phyloP scores from a whole-genome alignment of 1,139 yeast species.

The Yamadazyma pseudoaaseri region DNA sequence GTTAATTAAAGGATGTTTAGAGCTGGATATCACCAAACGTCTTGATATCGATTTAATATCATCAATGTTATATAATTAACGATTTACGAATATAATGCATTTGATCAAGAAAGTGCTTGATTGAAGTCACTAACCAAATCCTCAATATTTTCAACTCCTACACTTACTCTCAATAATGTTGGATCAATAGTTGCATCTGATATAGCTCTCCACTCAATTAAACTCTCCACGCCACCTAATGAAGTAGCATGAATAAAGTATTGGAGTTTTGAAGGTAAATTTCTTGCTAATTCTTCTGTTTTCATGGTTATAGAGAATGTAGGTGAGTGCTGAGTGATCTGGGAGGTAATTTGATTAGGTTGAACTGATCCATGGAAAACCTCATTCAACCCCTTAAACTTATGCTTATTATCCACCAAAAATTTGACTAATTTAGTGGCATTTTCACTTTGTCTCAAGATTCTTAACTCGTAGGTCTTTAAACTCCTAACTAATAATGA shows the following conservation, averaged over 20 bases:
- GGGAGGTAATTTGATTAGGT: slow-evolving; percentile 55
- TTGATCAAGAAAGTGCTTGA: slow-evolving; percentile 18
- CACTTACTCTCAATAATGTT: slow-evolving; percentile 65
- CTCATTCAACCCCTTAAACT: slow-evolving; percentile 48
- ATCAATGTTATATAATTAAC: slow-evolving; percentile 7
- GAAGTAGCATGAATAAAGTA: slow-evolving; percentile 89
- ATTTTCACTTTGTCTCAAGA: slow-evolving; percentile 60
- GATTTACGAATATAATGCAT: slow-evolving; percentile 2
- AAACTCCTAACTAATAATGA: slow-evolving; percentile 74
- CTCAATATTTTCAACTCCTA: slow-evolving; percentile 73
- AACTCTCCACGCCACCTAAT: slow-evolving; percentile 89
- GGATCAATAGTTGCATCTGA: slow-evolving; percentile 65
- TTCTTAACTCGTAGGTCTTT: slow-evolving; percentile 73
- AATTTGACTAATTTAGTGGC: slow-evolving; percentile 64
- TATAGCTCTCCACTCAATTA: slow-evolving; percentile 87
- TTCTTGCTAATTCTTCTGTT: slow-evolving; percentile 54
- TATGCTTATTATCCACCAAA: slow-evolving; percentile 46
- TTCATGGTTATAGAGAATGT: slow-evolving; percentile 66
- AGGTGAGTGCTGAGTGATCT: slow-evolving; percentile 67
- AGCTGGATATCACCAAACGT: slow-evolving; percentile 48
- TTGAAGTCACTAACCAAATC: slow-evolving; percentile 69
- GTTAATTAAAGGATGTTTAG: slow-evolving; percentile 56
- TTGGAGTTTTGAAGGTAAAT: slow-evolving; percentile 64
- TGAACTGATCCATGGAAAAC: slow-evolving; percentile 78
- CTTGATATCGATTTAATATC: slow-evolving; percentile 39